Evolutionary conservation across 495 filamentous ascomycete species (phyloP), one percentile per base, ranked within the genome.

Genomic region (Hypoxylon cercidicola): DNA sequence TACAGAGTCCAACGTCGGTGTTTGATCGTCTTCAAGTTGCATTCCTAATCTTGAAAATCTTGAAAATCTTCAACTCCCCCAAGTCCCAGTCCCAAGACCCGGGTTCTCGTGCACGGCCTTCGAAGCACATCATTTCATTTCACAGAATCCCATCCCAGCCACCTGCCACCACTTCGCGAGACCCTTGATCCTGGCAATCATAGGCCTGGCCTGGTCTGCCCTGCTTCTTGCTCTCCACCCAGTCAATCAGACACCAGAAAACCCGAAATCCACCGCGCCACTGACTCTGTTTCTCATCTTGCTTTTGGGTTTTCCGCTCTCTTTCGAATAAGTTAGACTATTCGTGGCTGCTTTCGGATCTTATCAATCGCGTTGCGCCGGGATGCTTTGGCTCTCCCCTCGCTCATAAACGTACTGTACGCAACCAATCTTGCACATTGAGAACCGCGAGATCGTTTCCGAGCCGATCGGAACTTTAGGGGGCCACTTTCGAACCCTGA

Each of bases 121-220:
- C 40, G 10, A 60, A 64, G 60, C 65, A 68, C 60, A 68, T 68
- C 60, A 68, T 63, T 59, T 68, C 65, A 68, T 68, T 68, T 68
- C 51, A 67, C 30, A 54, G 12, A 11, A 52, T 52, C 16, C 35
- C 53, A 66, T 53, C 57, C 57, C 39, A 61, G 51, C 65, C 60
- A 60, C 65, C 60, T 62, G 44, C 46, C 23, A 34, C 40, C 40
- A 43, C 40, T 43, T 43, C 55, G 40, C 59, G 20, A 43, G 0
- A 65, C 39, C 65, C 65, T 68, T 68, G 65, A 68, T 68, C 65
- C 65, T 28, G 55, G 64, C 25, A 49, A 40, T 41, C 48, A 43
- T 57, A 45, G 19, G 12, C 21, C 35, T 41, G 64, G 30, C 47
- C 58, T 55, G 48, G 63, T n/a, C 63, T 51, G 30, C 39, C 55